These are phyloP conservation scores for Morella rubra DNA, from an alignment of 306 rosid genomes.

Conservation along the genomic window DNA sequence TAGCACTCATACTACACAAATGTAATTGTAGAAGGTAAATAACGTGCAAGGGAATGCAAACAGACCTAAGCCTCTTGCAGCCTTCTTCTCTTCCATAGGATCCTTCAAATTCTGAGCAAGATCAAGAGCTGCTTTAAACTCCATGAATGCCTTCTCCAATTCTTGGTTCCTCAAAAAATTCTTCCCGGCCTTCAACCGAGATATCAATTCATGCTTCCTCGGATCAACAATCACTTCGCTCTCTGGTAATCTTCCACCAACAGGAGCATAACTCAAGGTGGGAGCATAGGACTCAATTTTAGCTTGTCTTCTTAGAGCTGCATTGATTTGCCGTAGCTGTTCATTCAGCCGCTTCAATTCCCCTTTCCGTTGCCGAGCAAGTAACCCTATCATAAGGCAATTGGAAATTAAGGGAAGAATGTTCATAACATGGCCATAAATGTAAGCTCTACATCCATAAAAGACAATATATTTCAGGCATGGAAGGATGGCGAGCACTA, in stretches of 20 bases:
- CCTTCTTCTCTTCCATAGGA: constrained; percentile 89
- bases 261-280: constrained; percentile 83
- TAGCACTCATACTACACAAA: neutral
- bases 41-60: constrained; percentile 17
- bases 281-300: constrained; percentile 98
- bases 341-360: constrained; percentile 78
- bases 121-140: constrained; percentile 76
- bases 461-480: constrained; percentile 5
- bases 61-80: constrained; percentile 95
- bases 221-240: constrained; percentile 74
- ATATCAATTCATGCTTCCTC: constrained; percentile 78
- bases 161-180: constrained; percentile 84
- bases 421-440: constrained; percentile 2
- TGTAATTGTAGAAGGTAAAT: neutral
- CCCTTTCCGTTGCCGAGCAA: constrained; percentile 90
- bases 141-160: constrained; percentile 65
- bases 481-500: neutral
- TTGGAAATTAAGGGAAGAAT: constrained; percentile 18
- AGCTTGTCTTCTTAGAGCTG: constrained; percentile 90
- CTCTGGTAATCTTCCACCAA: constrained; percentile 67
- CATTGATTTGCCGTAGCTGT: constrained; percentile 85
- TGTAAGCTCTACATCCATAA: constrained; percentile 1
- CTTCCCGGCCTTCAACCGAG: constrained; percentile 79
- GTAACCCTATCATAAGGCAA: constrained; percentile 56
- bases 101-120: constrained; percentile 70